Evolutionary conservation across 345 rosid species (phyloP).

Genomic region (Murraya paniculata): DNA sequence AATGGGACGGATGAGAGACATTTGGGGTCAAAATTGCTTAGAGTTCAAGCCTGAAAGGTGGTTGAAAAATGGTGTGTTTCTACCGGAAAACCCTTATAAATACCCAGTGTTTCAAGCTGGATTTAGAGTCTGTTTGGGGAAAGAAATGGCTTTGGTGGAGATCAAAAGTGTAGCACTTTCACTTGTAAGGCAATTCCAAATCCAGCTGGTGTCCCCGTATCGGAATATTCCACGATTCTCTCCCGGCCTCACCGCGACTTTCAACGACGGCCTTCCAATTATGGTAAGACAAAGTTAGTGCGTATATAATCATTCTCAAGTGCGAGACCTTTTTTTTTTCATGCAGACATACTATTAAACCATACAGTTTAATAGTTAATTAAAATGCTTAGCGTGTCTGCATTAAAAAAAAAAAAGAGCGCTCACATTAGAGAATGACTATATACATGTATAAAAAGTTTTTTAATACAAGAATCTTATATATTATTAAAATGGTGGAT

Average conservation of each 20-base stretch:
- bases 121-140: slow-evolving; percentile 66
- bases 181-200: slow-evolving; percentile 38
- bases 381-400: no score
- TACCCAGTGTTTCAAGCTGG: slow-evolving; percentile 36
- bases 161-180: slow-evolving; percentile 55
- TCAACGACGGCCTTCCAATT: slow-evolving; percentile 49
- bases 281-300: slow-evolving; percentile 18
- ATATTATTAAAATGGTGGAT: no score
- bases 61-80: slow-evolving; percentile 47
- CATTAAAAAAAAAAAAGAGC: no score
- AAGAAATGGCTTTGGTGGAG: slow-evolving; percentile 74
- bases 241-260: slow-evolving; percentile 53
- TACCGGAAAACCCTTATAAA: slow-evolving; percentile 47
- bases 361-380: no score
- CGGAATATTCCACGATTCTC: slow-evolving; percentile 34
- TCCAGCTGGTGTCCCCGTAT: slow-evolving; percentile 15
- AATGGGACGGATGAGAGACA: slow-evolving; percentile 64
- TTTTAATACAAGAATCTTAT: no score
- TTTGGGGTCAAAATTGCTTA: slow-evolving; percentile 68
- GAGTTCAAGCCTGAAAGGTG: slow-evolving; percentile 80
- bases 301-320: no score
- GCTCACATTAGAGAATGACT: no score
- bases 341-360: no score
- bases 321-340: no score
- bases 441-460: no score